Evolutionary conservation across 768 basidiomycete species (phyloP).

Genomic region (Calocybe gangraenosa): DNA sequence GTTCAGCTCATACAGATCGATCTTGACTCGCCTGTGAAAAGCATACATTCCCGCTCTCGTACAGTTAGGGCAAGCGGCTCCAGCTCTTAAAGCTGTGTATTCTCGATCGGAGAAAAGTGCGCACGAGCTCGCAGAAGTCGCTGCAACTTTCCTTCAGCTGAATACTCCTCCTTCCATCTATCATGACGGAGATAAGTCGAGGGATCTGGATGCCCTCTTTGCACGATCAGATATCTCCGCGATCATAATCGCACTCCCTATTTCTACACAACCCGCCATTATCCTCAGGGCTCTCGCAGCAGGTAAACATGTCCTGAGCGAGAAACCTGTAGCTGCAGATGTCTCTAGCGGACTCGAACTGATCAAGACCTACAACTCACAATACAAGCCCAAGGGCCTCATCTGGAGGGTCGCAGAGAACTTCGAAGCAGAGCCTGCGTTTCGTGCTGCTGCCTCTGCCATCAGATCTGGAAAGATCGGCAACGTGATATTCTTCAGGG

Average conservation of each 20-base stretch:
- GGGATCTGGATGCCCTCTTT: conserved; percentile 60
- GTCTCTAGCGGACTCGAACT: conserved; percentile 59
- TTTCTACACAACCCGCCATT: conserved; percentile 66
- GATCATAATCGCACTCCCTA: conserved; percentile 76
- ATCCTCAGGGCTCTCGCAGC: conserved; percentile 61
- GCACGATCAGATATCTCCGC: conserved; percentile 63
- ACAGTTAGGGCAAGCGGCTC: conserved; percentile 40
- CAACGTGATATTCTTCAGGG: conserved; percentile 63
- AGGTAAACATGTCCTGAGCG: conserved; percentile 85
- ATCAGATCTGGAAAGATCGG: conserved; percentile 67
- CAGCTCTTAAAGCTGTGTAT: conserved; percentile 64
- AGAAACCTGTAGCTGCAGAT: conserved; percentile 81
- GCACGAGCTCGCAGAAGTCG: conserved; percentile 44
- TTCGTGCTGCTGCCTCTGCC: conserved; percentile 40
- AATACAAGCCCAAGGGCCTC: conserved; percentile 63
- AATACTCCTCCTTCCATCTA: conserved; percentile 44
- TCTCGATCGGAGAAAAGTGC: conserved; percentile 70
- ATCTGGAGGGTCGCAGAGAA: conserved; percentile 85
- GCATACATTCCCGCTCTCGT: conserved; percentile 80
- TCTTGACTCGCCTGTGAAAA: conserved; percentile 20
- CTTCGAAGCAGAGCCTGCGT: conserved; percentile 63
- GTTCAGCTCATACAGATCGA: not conserved
- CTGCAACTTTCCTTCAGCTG: conserved; percentile 37
- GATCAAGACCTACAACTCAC: conserved; percentile 60
- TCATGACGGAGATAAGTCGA: conserved; percentile 44